phyloP scores from a whole-genome alignment of 1,139 yeast genomes.

The Saccharomycopsis phalli region DNA sequence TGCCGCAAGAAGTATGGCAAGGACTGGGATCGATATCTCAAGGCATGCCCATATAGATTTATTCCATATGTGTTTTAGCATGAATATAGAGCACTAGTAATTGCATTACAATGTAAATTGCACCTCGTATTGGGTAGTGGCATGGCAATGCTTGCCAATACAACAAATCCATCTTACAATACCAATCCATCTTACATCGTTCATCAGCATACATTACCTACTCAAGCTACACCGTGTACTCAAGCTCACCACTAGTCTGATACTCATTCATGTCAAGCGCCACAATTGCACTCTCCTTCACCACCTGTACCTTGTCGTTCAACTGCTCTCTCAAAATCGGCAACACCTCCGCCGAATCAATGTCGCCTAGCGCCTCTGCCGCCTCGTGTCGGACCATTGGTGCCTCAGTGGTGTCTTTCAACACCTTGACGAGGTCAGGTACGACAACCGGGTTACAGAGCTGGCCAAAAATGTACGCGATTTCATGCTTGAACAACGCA shows the following conservation, averaged over 20 bases:
- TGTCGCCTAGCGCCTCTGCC: constrained; percentile 95
- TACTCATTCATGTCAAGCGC: constrained; percentile 98
- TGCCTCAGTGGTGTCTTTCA: constrained; percentile 71
- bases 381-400: constrained; percentile 99
- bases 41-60: constrained; percentile 85
- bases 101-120: background rate
- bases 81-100: background rate
- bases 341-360: constrained; percentile 93
- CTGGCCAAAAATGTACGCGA: constrained; percentile 97
- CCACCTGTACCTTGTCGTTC: constrained; percentile 78
- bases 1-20: constrained; percentile 82
- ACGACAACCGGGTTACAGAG: constrained; percentile 90
- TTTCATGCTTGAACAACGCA: constrained; percentile 93
- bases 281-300: constrained; percentile 91
- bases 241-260: constrained; percentile 79
- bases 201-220: background rate
- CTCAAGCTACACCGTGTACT: constrained; percentile 42
- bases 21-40: constrained; percentile 83
- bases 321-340: constrained; percentile 77
- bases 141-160: background rate
- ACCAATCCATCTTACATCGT: too few relatives aligned
- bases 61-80: constrained; percentile 72
- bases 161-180: too few relatives aligned
- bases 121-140: background rate
- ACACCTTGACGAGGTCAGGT: constrained; percentile 75